Evolutionary conservation across 192 early-diverging fungal species (phyloP).

Genomic region (Entomortierella chlamydospora): DNA sequence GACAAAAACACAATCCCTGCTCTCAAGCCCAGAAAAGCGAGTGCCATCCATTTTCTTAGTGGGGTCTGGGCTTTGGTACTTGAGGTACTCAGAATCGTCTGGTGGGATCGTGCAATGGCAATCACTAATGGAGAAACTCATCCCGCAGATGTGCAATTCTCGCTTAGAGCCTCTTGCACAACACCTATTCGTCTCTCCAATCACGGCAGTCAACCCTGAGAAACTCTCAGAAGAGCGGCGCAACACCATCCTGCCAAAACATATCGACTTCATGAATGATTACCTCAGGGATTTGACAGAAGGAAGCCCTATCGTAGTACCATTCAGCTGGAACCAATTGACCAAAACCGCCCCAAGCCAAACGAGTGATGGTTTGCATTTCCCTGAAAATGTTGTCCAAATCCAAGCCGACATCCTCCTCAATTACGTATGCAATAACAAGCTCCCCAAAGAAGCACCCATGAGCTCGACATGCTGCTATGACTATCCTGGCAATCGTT

Average conservation of each 20-base stretch:
- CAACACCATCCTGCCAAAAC: conserved; percentile 54
- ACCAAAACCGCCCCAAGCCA: conserved; percentile 40
- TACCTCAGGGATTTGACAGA: conserved; percentile 55
- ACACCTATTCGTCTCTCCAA: conserved; percentile 52
- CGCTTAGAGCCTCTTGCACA: conserved; percentile 3
- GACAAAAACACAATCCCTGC: conserved; percentile 34
- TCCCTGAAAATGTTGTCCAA: conserved; percentile 56
- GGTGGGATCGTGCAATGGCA: conserved; percentile 62
- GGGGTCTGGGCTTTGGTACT: conserved; percentile 74
- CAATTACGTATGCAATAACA: conserved; percentile 72
- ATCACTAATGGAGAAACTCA: conserved; percentile 51
- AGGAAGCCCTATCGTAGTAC: conserved; percentile 53
- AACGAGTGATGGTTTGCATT: conserved; percentile 82
- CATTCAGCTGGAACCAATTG: conserved; percentile 65
- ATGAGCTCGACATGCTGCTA: conserved; percentile 72
- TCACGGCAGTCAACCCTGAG: conserved; percentile 59
- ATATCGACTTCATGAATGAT: conserved; percentile 64
- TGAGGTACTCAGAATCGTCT: conserved; percentile 61
- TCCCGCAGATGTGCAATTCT: conserved; percentile 18
- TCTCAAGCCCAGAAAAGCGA: conserved; percentile 17
- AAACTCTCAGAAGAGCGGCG: conserved; percentile 62
- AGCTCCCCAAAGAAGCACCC: conserved; percentile 55
- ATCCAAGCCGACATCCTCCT: conserved; percentile 67
- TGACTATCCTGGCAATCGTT: conserved; percentile 58
- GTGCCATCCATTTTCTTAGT: conserved; percentile 55